These are phyloP conservation scores for Aspergillus brunneoviolaceus DNA, from an alignment of 2,329 filamentous ascomycete genomes.

Conservation along the genomic window DNA sequence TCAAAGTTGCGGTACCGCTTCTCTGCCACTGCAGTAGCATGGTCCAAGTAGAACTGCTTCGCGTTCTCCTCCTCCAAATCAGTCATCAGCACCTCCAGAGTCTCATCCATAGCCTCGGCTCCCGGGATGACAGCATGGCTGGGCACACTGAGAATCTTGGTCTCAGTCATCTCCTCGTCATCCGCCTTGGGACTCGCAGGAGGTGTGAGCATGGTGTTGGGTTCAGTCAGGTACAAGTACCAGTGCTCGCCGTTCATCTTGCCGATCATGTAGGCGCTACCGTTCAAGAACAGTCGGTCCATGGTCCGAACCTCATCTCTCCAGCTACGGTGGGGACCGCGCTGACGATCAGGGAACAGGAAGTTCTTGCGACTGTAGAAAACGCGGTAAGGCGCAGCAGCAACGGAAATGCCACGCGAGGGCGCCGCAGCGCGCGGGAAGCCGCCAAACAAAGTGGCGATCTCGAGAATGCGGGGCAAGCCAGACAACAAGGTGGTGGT, in stretches of 20 bases:
- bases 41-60: constrained; percentile 68
- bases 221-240: constrained; percentile 96
- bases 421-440: constrained; percentile 77
- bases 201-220: constrained; percentile 74
- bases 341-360: constrained; percentile 90
- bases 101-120: constrained; percentile 47
- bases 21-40: constrained; percentile 88
- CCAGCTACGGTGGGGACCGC: constrained; percentile 94
- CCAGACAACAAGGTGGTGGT: constrained; percentile 92
- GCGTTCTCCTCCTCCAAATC: constrained; percentile 66
- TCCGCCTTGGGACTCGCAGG: constrained; percentile 68
- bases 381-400: constrained; percentile 87
- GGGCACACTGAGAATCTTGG: constrained; percentile 59
- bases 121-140: constrained; percentile 21
- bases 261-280: constrained; percentile 98
- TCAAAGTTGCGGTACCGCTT: constrained; percentile 72
- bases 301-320: constrained; percentile 90
- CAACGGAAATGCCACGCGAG: constrained; percentile 66
- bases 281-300: constrained; percentile 85
- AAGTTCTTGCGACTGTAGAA: constrained; percentile 99
- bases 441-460: constrained; percentile 83
- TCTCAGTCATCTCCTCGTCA: constrained; percentile 56
- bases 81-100: constrained; percentile 66
- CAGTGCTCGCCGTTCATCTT: constrained; percentile 99
- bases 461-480: constrained; percentile 85